Percentiles rank a stretch among this genome's conserved stretches.
These are phyloP conservation scores for Akebia trifoliata DNA, from an alignment of 164 flowering plant species.

Conservation along the genomic window DNA sequence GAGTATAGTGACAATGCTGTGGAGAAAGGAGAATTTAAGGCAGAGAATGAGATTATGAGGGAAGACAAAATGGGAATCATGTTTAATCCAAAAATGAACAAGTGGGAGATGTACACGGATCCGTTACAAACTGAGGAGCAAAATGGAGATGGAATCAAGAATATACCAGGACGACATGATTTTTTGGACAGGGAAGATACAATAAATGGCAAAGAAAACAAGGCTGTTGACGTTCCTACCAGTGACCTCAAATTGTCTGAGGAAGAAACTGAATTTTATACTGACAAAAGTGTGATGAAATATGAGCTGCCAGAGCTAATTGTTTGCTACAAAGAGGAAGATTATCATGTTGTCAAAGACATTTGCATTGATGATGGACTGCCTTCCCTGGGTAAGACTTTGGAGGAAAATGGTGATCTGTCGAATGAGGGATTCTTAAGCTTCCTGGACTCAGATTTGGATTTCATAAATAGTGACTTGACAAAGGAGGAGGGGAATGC, in stretches of 20 bases:
- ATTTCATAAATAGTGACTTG: slow-evolving; percentile 16
- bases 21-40: slow-evolving; percentile 18
- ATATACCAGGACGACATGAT: slow-evolving; percentile 14
- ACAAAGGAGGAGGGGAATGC: slow-evolving; percentile 14
- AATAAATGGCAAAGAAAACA: slow-evolving; percentile 10
- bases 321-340: slow-evolving; percentile 40
- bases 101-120: slow-evolving; percentile 4
- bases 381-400: slow-evolving; percentile 32
- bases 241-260: slow-evolving; percentile 15
- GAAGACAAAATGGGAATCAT: slow-evolving; percentile 21
- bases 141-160: slow-evolving; percentile 16
- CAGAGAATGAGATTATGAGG: slow-evolving; percentile 11
- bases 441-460: slow-evolving; percentile 18
- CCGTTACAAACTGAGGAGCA: slow-evolving; percentile 13
- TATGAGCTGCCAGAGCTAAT: slow-evolving; percentile 37
- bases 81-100: slow-evolving; percentile 12
- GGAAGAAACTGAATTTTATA: slow-evolving; percentile 27
- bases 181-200: slow-evolving; percentile 19
- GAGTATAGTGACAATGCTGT: slow-evolving; percentile 19
- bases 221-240: neutral
- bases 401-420: slow-evolving; percentile 24
- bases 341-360: slow-evolving; percentile 45
- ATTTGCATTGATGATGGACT: slow-evolving; percentile 59
- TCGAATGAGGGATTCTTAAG: slow-evolving; percentile 12
- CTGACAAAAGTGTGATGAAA: slow-evolving; percentile 46